Conservation (phyloP, 2,329 filamentous ascomycete genomes). For the Atkinsonella hypoxylon region DNA sequence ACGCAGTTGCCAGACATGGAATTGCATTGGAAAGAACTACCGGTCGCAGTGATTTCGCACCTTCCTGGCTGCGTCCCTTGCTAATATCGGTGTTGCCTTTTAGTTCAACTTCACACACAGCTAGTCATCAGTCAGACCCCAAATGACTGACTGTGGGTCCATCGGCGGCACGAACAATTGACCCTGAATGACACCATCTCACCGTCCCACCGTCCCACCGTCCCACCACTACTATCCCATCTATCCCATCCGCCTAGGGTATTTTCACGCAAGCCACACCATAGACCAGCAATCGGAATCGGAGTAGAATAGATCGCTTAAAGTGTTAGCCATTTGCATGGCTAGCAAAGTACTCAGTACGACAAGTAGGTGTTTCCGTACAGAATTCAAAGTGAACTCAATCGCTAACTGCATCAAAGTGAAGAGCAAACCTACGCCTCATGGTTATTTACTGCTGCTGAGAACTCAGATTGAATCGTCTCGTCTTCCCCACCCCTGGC, state of each 20-base stretch:
- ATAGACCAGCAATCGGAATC: background rate
- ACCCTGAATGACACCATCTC: slow-evolving; percentile 10
- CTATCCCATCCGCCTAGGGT: background rate
- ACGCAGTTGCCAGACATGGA: background rate
- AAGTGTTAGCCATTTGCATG: too few species aligned
- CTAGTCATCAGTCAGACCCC: slow-evolving; percentile 1
- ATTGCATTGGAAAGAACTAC: background rate
- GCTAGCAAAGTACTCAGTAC: background rate
- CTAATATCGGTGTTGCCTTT: too few species aligned
- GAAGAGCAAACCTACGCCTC: background rate
- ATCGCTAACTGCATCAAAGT: background rate
- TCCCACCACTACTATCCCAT: background rate
- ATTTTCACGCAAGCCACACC: background rate
- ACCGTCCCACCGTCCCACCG: too few species aligned
- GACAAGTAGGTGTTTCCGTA: too few species aligned
- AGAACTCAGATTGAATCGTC: background rate
- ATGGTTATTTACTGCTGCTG: background rate
- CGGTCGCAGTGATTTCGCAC: background rate
- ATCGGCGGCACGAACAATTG: slow-evolving; percentile 6
- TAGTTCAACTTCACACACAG: background rate
- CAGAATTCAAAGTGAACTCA: background rate
- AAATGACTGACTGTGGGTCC: too few species aligned
- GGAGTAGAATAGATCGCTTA: background rate
- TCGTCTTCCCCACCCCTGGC: background rate
- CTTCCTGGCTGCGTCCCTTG: background rate